These are phyloP conservation scores for Candida krabiensis DNA, from an alignment of 805 yeast genomes.

Conservation along the genomic window DNA sequence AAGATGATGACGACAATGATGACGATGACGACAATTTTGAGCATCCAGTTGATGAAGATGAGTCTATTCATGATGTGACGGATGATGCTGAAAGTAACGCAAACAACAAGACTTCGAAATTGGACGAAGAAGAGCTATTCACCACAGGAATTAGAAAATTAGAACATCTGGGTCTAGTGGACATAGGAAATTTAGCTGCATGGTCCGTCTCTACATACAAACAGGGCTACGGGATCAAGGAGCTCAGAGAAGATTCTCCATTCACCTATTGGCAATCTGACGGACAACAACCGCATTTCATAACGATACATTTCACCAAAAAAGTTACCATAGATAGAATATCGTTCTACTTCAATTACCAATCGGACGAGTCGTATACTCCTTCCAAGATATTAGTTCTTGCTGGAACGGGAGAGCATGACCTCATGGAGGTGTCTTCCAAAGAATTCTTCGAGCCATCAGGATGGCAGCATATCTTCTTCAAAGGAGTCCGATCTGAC, in stretches of 20 bases:
- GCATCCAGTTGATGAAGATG: conserved; percentile 11
- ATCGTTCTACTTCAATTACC: conserved; percentile 68
- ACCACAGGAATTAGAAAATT: conserved; percentile 50
- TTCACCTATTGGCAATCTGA: conserved; percentile 91
- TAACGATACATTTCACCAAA: conserved; percentile 79
- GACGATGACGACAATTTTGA: conserved; percentile 9
- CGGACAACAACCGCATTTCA: conserved; percentile 82
- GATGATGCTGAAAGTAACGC: conserved; percentile 9
- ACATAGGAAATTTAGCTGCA: conserved; percentile 75
- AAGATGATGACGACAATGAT: conserved; percentile 9
- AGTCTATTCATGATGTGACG: conserved; percentile 8
- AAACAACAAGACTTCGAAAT: conserved; percentile 11
- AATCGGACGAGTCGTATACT: conserved; percentile 87
- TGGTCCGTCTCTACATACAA: conserved; percentile 84
- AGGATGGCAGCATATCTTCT: conserved; percentile 75
- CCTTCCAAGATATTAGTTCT: conserved; percentile 66
- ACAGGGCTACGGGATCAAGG: conserved; percentile 68
- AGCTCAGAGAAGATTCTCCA: conserved; percentile 72
- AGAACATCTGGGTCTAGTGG: conserved; percentile 61
- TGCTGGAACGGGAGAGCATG: conserved; percentile 82
- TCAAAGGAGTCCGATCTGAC: conserved; percentile 54
- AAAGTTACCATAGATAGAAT: conserved; percentile 67
- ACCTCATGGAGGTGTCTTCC: conserved; percentile 63
- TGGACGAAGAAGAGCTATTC: conserved; percentile 21
- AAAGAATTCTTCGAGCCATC: conserved; percentile 61